phyloP scores from a whole-genome alignment of 805 yeast species.

The Candida glaebosa region DNA sequence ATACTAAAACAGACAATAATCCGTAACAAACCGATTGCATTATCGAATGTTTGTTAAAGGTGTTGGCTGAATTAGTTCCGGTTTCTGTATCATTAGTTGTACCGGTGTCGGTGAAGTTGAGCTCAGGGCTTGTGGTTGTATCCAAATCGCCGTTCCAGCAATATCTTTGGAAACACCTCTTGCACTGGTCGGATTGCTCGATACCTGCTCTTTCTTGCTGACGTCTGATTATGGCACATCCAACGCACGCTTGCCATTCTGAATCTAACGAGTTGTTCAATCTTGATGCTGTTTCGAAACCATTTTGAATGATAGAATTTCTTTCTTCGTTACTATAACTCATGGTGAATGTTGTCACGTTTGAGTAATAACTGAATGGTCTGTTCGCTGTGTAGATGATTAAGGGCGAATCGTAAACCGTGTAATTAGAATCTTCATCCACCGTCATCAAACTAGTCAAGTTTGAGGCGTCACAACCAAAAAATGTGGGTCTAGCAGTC shows the following conservation, averaged over 20 bases:
- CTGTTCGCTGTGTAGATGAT: constrained; percentile 73
- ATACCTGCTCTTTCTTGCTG: constrained; percentile 64
- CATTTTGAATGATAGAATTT: constrained; percentile 61
- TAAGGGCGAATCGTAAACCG: constrained; percentile 48
- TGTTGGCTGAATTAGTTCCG: constrained; percentile 18
- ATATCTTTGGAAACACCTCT: constrained; percentile 63
- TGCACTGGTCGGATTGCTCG: constrained; percentile 64
- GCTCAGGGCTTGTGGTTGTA: no score
- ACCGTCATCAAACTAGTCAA: constrained; percentile 46
- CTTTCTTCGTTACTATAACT: constrained; percentile 57
- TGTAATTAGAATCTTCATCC: no score
- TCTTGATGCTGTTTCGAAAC: constrained; percentile 67
- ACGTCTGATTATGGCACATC: constrained; percentile 80
- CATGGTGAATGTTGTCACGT: constrained; percentile 70
- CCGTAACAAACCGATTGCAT: constrained; percentile 18
- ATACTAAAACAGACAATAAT: constrained; percentile 17
- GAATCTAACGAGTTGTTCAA: constrained; percentile 62
- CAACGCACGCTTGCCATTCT: constrained; percentile 72
- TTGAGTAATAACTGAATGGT: constrained; percentile 61
- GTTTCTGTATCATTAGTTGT: constrained; percentile 28
- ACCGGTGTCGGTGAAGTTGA: no score
- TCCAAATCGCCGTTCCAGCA: constrained; percentile 72
- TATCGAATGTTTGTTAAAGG: constrained; percentile 11
- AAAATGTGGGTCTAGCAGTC: constrained; percentile 69
- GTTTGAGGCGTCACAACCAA: constrained; percentile 73